These are phyloP conservation scores for Polychaeton citri DNA, from an alignment of 2,329 filamentous ascomycete genomes.

Conservation along the genomic window DNA sequence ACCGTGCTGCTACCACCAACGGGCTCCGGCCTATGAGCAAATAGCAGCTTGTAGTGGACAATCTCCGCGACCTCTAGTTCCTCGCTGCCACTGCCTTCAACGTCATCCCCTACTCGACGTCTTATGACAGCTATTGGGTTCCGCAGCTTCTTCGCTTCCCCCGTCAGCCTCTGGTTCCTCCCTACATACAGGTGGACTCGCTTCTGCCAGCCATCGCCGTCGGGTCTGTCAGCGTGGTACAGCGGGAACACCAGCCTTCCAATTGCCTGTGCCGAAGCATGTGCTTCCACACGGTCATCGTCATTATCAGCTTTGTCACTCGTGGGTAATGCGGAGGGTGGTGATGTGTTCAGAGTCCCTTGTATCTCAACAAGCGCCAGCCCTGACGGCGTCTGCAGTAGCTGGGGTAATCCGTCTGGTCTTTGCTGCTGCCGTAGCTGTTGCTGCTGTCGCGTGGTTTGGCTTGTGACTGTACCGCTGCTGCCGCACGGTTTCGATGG, in stretches of 20 bases:
- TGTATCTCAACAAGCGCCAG: slow-evolving; percentile 86
- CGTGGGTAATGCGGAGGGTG: slow-evolving; percentile 8
- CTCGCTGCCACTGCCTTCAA: slow-evolving; percentile 18
- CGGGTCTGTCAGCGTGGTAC: slow-evolving; percentile 54
- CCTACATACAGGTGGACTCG: slow-evolving; percentile 79
- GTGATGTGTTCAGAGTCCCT: slow-evolving; percentile 69
- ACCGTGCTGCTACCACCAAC: slow-evolving; percentile 37
- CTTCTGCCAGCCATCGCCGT: slow-evolving; percentile 56
- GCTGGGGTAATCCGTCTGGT: slow-evolving; percentile 56
- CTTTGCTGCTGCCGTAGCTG: no score
- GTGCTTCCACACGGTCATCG: slow-evolving; percentile 12
- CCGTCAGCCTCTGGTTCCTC: slow-evolving; percentile 73
- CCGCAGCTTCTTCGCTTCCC: slow-evolving; percentile 76
- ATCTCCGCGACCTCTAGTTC: slow-evolving; percentile 78
- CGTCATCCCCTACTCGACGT: slow-evolving; percentile 29
- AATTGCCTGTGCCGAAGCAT: slow-evolving; percentile 26
- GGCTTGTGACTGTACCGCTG: neutral
- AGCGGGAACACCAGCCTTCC: slow-evolving; percentile 69
- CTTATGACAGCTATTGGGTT: slow-evolving; percentile 69
- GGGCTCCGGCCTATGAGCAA: slow-evolving; percentile 73
- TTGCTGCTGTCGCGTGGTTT: neutral
- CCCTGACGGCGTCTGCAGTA: slow-evolving; percentile 79
- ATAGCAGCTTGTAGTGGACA: slow-evolving; percentile 74
- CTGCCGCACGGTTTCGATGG: no score
- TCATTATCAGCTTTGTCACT: slow-evolving; percentile 12